Evolutionary conservation across 2,329 filamentous ascomycete species (phyloP).

Genomic region (Parafenestella ontariensis): DNA sequence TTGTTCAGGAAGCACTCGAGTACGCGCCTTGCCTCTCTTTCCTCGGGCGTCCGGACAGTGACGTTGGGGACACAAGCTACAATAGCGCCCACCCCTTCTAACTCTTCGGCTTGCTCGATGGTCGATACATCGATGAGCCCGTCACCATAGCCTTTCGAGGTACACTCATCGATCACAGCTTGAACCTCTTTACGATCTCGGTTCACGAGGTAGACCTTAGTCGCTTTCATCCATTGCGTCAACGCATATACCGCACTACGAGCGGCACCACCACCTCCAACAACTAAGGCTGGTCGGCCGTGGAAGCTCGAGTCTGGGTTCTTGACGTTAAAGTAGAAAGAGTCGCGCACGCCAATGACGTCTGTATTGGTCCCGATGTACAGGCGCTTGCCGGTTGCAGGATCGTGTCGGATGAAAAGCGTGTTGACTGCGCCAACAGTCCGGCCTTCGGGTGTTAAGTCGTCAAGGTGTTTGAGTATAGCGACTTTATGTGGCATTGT

Average conservation of each 20-base stretch:
- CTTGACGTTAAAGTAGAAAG: slow-evolving; percentile 61
- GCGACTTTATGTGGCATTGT: slow-evolving; percentile 86
- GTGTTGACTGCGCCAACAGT: slow-evolving; percentile 83
- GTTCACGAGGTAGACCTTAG: slow-evolving; percentile 77
- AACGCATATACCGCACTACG: slow-evolving; percentile 79
- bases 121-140: slow-evolving; percentile 67
- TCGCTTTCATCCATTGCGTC: slow-evolving; percentile 71
- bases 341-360: slow-evolving; percentile 76
- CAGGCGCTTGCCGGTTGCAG: slow-evolving; percentile 55
- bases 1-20: slow-evolving; percentile 58
- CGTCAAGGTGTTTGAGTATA: slow-evolving; percentile 75
- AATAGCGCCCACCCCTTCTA: slow-evolving; percentile 69
- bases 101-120: slow-evolving; percentile 62
- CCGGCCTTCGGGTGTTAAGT: slow-evolving; percentile 74
- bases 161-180: slow-evolving; percentile 70
- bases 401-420: slow-evolving; percentile 66
- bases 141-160: slow-evolving; percentile 63
- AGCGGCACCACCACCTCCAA: slow-evolving; percentile 79
- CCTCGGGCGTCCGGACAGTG: slow-evolving; percentile 67
- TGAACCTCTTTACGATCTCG: slow-evolving; percentile 72
- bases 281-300: slow-evolving; percentile 71
- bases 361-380: slow-evolving; percentile 82
- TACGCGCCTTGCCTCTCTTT: slow-evolving; percentile 66
- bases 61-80: slow-evolving; percentile 79
- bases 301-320: slow-evolving; percentile 59